Evolutionary conservation across 106 monocot genomes (phyloP).

Genomic region (Acorus calamus): DNA sequence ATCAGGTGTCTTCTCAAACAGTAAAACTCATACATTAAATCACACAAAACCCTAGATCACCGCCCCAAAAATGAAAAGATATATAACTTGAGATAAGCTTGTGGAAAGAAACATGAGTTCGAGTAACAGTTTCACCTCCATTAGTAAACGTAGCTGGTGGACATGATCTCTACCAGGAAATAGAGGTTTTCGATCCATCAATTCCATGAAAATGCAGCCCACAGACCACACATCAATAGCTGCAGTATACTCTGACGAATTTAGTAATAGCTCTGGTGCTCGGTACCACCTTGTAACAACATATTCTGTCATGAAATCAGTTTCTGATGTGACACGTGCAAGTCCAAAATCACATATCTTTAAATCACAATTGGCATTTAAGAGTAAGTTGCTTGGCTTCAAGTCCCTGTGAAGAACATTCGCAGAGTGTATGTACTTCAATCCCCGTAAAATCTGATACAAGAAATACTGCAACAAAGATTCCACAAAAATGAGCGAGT

Average conservation of each 20-base stretch:
- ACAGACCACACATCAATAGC: constrained; percentile 99
- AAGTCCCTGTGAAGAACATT: constrained; percentile 98
- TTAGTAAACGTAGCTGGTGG: constrained; percentile 79
- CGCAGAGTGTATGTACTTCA: constrained; percentile 98
- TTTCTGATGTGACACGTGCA: constrained; percentile 89
- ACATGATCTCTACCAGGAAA: constrained; percentile 98
- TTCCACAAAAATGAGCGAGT: neutral
- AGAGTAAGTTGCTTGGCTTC: constrained; percentile 92
- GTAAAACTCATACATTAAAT: too few relatives aligned
- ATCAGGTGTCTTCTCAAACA: too few relatives aligned
- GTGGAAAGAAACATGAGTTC: too few relatives aligned
- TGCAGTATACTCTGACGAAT: constrained; percentile 90
- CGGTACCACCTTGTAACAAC: constrained; percentile 98
- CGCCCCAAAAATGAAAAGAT: too few relatives aligned
- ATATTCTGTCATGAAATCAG: constrained; percentile 99
- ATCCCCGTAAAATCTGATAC: constrained; percentile 92
- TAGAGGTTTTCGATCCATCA: constrained; percentile 86
- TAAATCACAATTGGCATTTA: constrained; percentile 95
- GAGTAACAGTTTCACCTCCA: constrained; percentile 47
- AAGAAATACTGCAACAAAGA: constrained; percentile 76
- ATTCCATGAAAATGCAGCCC: constrained; percentile 99
- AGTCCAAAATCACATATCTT: constrained; percentile 98
- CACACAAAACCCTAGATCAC: too few relatives aligned
- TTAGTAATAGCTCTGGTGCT: constrained; percentile 82
- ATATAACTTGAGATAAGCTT: too few relatives aligned